These are phyloP conservation scores for Theileria parva DNA, from an alignment of 169 alveolate species.

Conservation along the genomic window DNA sequence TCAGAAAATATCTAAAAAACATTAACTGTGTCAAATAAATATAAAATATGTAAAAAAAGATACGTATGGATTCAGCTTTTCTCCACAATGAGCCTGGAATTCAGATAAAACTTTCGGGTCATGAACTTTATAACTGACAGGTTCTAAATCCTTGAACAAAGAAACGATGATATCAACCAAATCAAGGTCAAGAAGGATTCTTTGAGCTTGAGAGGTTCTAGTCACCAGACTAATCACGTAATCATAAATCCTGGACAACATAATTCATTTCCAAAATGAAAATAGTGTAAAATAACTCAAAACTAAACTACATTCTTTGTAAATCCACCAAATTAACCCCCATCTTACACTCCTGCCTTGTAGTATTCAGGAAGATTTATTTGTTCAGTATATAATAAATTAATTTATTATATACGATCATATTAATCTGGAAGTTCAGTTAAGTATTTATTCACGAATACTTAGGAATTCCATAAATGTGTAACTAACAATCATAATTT, in stretches of 20 bases:
- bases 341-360: neutral
- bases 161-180: constrained; percentile 8
- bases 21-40: no score
- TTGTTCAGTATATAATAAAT: neutral
- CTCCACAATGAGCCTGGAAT: constrained; percentile 15
- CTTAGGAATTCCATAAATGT: neutral
- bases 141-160: neutral
- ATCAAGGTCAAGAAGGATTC: constrained; percentile 20
- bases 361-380: neutral
- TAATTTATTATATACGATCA: no score
- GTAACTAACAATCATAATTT: neutral
- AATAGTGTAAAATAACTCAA: neutral
- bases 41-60: neutral
- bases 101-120: constrained; percentile 21
- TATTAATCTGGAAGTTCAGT: neutral
- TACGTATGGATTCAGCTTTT: constrained; percentile 1
- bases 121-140: constrained; percentile 30
- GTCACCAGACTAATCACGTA: constrained; percentile 6
- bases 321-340: neutral
- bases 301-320: neutral
- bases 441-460: neutral
- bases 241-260: constrained; percentile 1
- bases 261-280: neutral
- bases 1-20: constrained; percentile 9
- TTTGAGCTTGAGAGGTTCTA: constrained; percentile 31